Conservation (phyloP, 768 basidiomycete species). For the Naganishia vishniacii region DNA sequence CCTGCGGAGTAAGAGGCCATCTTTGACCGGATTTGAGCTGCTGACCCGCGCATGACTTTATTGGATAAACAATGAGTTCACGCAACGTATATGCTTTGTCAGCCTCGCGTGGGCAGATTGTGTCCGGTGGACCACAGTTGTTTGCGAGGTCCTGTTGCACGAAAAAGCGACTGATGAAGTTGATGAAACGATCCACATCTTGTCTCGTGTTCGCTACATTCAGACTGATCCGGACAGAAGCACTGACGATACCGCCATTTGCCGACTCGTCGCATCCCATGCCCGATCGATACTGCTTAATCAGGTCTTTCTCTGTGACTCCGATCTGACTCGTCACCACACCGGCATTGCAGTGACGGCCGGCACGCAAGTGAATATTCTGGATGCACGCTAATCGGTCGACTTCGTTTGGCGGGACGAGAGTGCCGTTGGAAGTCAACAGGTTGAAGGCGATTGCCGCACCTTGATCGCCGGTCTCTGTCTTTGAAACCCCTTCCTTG, state of each 20-base stretch:
- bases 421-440: constrained; percentile 18
- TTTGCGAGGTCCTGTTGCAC: constrained; percentile 5
- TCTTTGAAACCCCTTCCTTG: background rate
- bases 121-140: background rate
- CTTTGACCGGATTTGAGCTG: background rate
- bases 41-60: constrained; percentile 38
- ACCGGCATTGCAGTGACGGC: constrained; percentile 37
- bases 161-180: constrained; percentile 33
- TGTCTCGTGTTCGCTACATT: constrained; percentile 30
- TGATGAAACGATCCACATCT: constrained; percentile 32
- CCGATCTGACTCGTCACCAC: constrained; percentile 25
- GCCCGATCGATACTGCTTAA: constrained; percentile 20
- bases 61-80: constrained; percentile 31
- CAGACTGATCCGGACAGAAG: constrained; percentile 30
- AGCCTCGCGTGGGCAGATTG: too few relatives aligned
- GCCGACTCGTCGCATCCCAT: constrained; percentile 35
- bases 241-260: constrained; percentile 5
- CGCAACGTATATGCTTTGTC: background rate
- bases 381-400: constrained; percentile 32
- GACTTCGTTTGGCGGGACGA: constrained; percentile 31
- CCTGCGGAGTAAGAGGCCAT: constrained; percentile 32
- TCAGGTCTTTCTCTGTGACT: constrained; percentile 28
- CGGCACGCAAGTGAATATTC: constrained; percentile 32
- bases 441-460: constrained; percentile 34
- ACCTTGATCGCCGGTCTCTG: constrained; percentile 18